These are phyloP conservation scores for Zasmidium citrigriseum DNA, from an alignment of 2,329 filamentous ascomycete genomes.

Conservation along the genomic window DNA sequence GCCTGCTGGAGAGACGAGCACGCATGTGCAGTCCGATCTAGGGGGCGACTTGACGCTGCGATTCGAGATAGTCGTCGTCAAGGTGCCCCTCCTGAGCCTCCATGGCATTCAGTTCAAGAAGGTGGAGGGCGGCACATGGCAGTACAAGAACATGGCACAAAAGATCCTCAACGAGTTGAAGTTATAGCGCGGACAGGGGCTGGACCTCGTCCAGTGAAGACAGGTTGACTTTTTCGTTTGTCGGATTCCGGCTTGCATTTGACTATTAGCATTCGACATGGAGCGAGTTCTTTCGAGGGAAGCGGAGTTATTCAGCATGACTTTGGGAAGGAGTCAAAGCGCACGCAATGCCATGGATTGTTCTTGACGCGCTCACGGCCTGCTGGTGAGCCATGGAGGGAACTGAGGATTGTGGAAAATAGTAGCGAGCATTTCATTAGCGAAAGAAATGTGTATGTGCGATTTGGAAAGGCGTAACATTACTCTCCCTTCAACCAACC, in stretches of 20 bases:
- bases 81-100: conserved; percentile 87
- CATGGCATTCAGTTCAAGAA: conserved; percentile 99
- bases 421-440: neutral
- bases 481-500: too few species aligned
- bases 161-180: conserved; percentile 86
- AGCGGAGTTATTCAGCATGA: neutral
- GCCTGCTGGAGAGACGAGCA: conserved; percentile 81
- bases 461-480: neutral
- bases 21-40: conserved; percentile 86
- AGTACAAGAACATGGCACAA: conserved; percentile 98
- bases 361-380: neutral
- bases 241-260: neutral
- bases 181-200: conserved; percentile 53
- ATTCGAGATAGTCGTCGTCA: conserved; percentile 97
- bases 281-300: neutral
- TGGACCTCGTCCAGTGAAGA: conserved; percentile 10
- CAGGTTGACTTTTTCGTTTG: too few species aligned
- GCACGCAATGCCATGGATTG: neutral
- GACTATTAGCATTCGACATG: neutral
- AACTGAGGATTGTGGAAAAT: neutral
- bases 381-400: neutral
- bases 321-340: neutral
- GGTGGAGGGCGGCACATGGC: conserved; percentile 92
- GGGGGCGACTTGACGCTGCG: conserved; percentile 80
- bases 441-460: neutral